Percentiles rank a stretch among this genome's conserved stretches.
These are phyloP conservation scores for Limonium bicolor DNA, from an alignment of 148 eudicot species.

Conservation along the genomic window DNA sequence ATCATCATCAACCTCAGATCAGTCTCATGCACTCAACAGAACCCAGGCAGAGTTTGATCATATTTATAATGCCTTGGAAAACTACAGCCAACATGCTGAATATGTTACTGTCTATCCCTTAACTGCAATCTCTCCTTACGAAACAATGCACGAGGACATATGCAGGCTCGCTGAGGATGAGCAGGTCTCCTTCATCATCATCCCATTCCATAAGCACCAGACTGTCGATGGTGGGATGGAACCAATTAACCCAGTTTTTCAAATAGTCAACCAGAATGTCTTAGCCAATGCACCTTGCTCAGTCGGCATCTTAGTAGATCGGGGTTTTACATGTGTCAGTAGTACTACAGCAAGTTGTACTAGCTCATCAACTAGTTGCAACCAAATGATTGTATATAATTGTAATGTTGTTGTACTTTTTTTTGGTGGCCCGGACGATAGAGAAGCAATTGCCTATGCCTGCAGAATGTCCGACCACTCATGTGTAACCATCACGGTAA, in stretches of 20 bases:
- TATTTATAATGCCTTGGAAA: slow-evolving; percentile 59
- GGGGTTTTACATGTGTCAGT: slow-evolving; percentile 41
- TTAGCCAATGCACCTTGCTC: slow-evolving; percentile 63
- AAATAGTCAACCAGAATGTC: slow-evolving; percentile 41
- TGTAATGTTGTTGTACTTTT: background rate
- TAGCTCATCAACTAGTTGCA: too few species aligned
- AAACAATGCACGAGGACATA: slow-evolving; percentile 64
- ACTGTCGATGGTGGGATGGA: slow-evolving; percentile 73
- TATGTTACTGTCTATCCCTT: slow-evolving; percentile 42
- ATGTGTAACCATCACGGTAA: slow-evolving; percentile 24
- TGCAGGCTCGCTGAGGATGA: slow-evolving; percentile 52
- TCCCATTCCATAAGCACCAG: slow-evolving; percentile 70
- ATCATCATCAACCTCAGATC: slow-evolving; percentile 40
- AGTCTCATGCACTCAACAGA: slow-evolving; percentile 34
- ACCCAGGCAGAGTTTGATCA: slow-evolving; percentile 86
- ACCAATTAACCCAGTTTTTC: slow-evolving; percentile 37
- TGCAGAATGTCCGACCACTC: slow-evolving; percentile 48
- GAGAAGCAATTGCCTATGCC: slow-evolving; percentile 54
- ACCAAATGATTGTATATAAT: too few species aligned
- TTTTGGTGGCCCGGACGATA: slow-evolving; percentile 11
- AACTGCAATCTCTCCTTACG: slow-evolving; percentile 59
- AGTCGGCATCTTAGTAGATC: slow-evolving; percentile 57
- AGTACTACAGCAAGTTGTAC: too few species aligned
- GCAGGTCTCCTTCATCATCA: slow-evolving; percentile 34
- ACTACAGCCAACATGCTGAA: slow-evolving; percentile 31